Base-by-base conservation (phyloP, 208 protist genomes). In the Leishmania braziliensis region DNA sequence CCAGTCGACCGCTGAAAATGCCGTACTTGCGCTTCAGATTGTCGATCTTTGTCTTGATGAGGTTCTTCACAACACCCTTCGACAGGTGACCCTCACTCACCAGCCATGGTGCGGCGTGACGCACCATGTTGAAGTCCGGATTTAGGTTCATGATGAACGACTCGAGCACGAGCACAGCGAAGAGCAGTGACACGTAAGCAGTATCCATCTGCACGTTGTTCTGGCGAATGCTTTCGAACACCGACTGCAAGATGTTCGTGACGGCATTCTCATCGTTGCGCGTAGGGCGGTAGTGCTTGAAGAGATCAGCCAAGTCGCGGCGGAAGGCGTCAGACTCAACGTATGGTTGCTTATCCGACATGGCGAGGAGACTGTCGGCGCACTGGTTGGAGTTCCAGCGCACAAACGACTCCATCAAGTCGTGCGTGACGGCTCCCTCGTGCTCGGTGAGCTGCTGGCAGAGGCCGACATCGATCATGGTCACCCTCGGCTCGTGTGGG, bases 141-240 rank as follows among this genome's bases (percentile, higher is more conserved):
- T 98, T 92, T 26, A 98, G 89, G 75, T 93, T 97, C 95, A 98
- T 97, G 80, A 98, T 96, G 86, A 98, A 98, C 5, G 91, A 93
- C 88, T 98, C 95, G 18, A 97, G 84, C 71, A 98, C 94, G 36
- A 98, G 91, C 80, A 97, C 94, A 3, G 93, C 88, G 70, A 97
- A 98, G n/a, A 98, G 90, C 60, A 98, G 88, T 54, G 92, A 96
- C 50, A 97, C 93, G 79, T 92, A 98, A 58, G 90, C 80, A n/a
- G 95, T 94, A 77, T 98, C 95, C 92, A 98, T 96, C 75, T 95
- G 90, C 10, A 98, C 88, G 72, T 88, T 78, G 86, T 97, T 95
- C 29, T 83, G 62, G 4, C 94, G 93, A 74, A 96, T 91, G 70
- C 84, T 86, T 72, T 98, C 91, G 71, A 98, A 98, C 81, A 97